Conservation (phyloP, 2,329 filamentous ascomycete genomes). For the Leptographium radiaticola region DNA sequence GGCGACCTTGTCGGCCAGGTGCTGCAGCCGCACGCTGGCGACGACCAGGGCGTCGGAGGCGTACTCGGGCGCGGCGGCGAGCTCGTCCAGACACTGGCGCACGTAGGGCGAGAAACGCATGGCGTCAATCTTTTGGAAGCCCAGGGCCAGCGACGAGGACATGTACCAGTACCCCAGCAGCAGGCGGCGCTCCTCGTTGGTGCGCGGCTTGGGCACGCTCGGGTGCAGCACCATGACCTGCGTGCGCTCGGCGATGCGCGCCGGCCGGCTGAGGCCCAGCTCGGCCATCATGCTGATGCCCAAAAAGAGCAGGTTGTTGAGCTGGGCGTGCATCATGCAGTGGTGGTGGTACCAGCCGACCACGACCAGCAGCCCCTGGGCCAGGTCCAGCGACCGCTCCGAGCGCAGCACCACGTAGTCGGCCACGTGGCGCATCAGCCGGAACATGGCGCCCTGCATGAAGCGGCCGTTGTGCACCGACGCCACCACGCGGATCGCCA, state of each 20-base stretch:
- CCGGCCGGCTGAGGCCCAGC: conserved; percentile 29
- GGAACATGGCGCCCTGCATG: conserved; percentile 37
- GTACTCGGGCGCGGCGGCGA: conserved; percentile 30
- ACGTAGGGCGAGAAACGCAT: conserved; percentile 40
- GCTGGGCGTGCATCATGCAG: conserved; percentile 37
- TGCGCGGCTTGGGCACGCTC: conserved; percentile 24
- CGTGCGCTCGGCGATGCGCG: conserved; percentile 27
- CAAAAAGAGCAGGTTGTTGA: conserved; percentile 36
- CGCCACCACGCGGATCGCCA: conserved; percentile 35
- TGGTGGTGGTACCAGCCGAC: conserved; percentile 41
- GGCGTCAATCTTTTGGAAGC: conserved; percentile 31
- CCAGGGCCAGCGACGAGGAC: conserved; percentile 29
- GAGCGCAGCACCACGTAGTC: conserved; percentile 36
- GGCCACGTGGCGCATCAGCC: conserved; percentile 30
- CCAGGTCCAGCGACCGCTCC: conserved; percentile 34
- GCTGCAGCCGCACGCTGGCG: conserved; percentile 34
- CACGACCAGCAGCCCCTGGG: conserved; percentile 35
- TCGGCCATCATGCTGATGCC: conserved; percentile 33
- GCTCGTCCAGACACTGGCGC: conserved; percentile 32
- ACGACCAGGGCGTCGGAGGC: conserved; percentile 32
- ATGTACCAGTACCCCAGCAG: conserved; percentile 42
- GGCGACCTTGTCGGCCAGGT: conserved; percentile 36
- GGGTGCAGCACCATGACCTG: conserved; percentile 29
- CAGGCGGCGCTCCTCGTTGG: conserved; percentile 38
- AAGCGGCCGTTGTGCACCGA: conserved; percentile 32